Base-by-base conservation (phyloP, 805 yeast species). In the Yarrowia phangngaensis region DNA sequence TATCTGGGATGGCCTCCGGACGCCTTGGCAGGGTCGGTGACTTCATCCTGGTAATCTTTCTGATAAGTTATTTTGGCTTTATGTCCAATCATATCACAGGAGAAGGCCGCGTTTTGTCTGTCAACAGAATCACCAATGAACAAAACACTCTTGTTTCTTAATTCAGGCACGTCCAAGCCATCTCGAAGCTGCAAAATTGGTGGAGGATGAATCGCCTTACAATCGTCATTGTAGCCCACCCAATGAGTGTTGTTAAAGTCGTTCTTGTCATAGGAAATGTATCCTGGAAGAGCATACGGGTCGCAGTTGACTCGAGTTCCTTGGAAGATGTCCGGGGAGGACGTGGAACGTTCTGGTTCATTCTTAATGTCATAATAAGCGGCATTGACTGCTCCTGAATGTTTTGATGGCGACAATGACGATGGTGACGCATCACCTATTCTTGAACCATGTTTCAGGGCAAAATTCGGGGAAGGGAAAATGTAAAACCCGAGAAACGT, bases 71-170 rank as follows among this genome's bases (percentile, higher is more conserved):
- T 27, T 20, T 47, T 43, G 29, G 26, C 23, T 5, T 45, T 19
- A 11, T 38, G 17, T 4, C 40, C 45, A n/a, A 50, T 26, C 33
- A 31, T 32, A 17, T 28, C 31, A 15, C 52, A 50, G 16, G 50
- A 16, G 8, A 43, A 29, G 13, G 50, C 52, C n/a, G 40, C 45
- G 12, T 27, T 36, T 12, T 34, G 27, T 22, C 52, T 11, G 15
- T 50, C 52, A 2, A 50, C 52, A n/a, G 52, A 50, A 26, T 50
- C 52, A 8, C 52, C 52, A 11, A 50, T 20, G 15, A 50, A 23
- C 16, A 50, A 27, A 19, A 50, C 51, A 2, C 51, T 30, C 20
- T 50, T 50, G 20, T 50, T 38, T 19, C 34, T 19, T 14, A 50
- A 32, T 7, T 34, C 36, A 7, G 28, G 27, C 13, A 46, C 14